Evolutionary conservation across 257 asterid genomes (phyloP), one percentile per base, ranked within the genome.

Genomic region (Henckelia pumila): DNA sequence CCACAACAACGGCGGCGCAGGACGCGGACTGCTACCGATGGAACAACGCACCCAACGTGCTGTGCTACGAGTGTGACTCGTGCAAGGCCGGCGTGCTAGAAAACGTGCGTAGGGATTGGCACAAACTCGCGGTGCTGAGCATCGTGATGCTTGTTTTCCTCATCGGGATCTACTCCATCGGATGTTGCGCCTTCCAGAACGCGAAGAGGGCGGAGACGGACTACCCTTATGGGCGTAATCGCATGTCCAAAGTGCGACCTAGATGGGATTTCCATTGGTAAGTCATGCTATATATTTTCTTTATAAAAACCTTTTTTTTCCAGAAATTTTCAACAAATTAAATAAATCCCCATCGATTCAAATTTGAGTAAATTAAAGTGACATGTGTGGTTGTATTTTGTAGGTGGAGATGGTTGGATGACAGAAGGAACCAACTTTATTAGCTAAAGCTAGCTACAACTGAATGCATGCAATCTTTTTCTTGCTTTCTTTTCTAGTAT

Each of bases 361-460:
- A 24, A 25, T 29, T 25, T 30, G 21, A 13, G 3, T 23, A 59
- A 59, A 4, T 8, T 28, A 10, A 28, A 26, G 37, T 40, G 25
- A 17, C 25, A 37, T 37, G 16, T 28, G 30, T 28, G 22, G 21
- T 4, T 30, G 25, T 2, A 29, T 61, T 2, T 58, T 28, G 71
- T 76, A 92, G 98, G 91, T 86, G 96, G 97, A 89, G 97, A 84
- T 89, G 97, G 98, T 73, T 85, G 84, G 84, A 92, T 49, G 88
- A 88, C 84, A 80, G 86, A 70, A 89, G 96, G 73, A 81, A 76
- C 81, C 92, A 82, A 79, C 88, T 92, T 82, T 83, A 89, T 75
- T 92, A 78, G 80, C 32, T 56, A 77, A 66, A 75, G 76, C 14
- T 1, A 75, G 76, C 14, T 1, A 35, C 21, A 47, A 17, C 55